Conservation (phyloP, 2,329 filamentous ascomycete genomes). For the Talaromyces atroroseus region DNA sequence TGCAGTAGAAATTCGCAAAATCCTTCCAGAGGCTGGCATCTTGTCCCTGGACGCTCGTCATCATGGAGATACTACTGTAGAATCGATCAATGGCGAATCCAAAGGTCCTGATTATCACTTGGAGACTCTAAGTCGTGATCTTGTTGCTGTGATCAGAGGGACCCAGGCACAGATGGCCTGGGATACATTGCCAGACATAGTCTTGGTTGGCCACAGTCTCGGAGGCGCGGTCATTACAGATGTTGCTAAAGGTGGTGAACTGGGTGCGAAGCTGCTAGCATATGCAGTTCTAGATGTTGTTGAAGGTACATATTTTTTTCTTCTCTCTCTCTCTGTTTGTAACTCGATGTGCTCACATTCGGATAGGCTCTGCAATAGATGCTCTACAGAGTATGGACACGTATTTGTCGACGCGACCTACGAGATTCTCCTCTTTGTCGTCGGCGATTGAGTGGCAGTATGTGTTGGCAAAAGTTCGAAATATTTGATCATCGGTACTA, state of each 20-base stretch:
- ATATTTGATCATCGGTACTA: not conserved
- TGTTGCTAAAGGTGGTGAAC: slow-evolving; percentile 61
- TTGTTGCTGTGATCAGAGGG: slow-evolving; percentile 63
- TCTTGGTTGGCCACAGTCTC: slow-evolving; percentile 87
- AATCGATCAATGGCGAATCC: slow-evolving; percentile 23
- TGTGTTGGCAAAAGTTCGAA: slow-evolving; percentile 17
- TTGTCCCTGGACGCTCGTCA: slow-evolving; percentile 80
- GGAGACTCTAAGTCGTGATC: slow-evolving; percentile 65
- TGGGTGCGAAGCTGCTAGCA: slow-evolving; percentile 68
- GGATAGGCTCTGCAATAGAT: slow-evolving; percentile 78
- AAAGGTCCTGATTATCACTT: slow-evolving; percentile 63
- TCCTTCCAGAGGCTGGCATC: slow-evolving; percentile 73
- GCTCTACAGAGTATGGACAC: slow-evolving; percentile 90
- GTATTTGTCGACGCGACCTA: slow-evolving; percentile 77
- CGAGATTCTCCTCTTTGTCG: slow-evolving; percentile 68
- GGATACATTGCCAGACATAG: slow-evolving; percentile 64
- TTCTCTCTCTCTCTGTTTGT: not conserved
- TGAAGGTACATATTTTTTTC: slow-evolving; percentile 51
- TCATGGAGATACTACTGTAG: slow-evolving; percentile 63
- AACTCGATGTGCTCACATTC: not conserved
- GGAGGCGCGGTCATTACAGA: slow-evolving; percentile 89
- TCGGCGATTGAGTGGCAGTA: slow-evolving; percentile 88
- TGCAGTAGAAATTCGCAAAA: slow-evolving; percentile 68
- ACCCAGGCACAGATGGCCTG: slow-evolving; percentile 67
- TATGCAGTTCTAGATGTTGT: slow-evolving; percentile 93